Conservation (phyloP, 2,329 filamentous ascomycete species). For the Apiospora malaysiana region DNA sequence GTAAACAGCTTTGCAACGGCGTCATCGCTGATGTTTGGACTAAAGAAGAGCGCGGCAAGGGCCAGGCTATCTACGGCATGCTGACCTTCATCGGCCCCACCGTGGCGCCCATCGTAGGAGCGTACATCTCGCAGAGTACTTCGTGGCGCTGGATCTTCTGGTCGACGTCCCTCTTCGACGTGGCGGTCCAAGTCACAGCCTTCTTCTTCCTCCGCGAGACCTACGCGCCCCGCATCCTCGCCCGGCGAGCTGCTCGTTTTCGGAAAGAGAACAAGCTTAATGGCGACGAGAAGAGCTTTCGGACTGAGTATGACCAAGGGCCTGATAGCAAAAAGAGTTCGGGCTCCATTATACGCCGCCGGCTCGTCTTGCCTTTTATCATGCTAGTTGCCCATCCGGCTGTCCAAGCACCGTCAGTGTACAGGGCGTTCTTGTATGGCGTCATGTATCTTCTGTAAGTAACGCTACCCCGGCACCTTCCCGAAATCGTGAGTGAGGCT, state of each 20-base stretch:
- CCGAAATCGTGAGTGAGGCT: background rate
- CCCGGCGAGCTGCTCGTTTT: slow-evolving; percentile 36
- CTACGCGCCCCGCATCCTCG: slow-evolving; percentile 48
- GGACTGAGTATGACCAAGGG: slow-evolving; percentile 35
- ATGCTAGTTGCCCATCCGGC: slow-evolving; percentile 53
- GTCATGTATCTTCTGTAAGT: slow-evolving; percentile 54
- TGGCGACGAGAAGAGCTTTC: slow-evolving; percentile 34
- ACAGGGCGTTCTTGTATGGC: slow-evolving; percentile 52
- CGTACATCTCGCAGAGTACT: slow-evolving; percentile 45
- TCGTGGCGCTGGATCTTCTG: slow-evolving; percentile 56
- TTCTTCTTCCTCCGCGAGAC: slow-evolving; percentile 50
- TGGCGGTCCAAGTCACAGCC: slow-evolving; percentile 41
- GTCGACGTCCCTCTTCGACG: slow-evolving; percentile 45
- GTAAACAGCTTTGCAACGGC: slow-evolving; percentile 41
- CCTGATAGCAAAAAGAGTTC: slow-evolving; percentile 35
- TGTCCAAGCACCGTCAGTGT: slow-evolving; percentile 49
- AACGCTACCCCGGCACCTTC: background rate
- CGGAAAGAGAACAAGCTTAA: slow-evolving; percentile 48
- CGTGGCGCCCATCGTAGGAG: slow-evolving; percentile 45
- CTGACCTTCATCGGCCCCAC: slow-evolving; percentile 41
- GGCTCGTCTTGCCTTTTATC: slow-evolving; percentile 49
- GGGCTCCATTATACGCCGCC: slow-evolving; percentile 39
- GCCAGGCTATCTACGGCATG: slow-evolving; percentile 48
- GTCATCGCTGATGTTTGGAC: slow-evolving; percentile 51
- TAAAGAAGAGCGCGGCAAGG: slow-evolving; percentile 47